Percentiles rank a stretch among this genome's conserved stretches.
These are phyloP conservation scores for Actinidia arguta DNA, from an alignment of 179 eudicot genomes.

Conservation along the genomic window DNA sequence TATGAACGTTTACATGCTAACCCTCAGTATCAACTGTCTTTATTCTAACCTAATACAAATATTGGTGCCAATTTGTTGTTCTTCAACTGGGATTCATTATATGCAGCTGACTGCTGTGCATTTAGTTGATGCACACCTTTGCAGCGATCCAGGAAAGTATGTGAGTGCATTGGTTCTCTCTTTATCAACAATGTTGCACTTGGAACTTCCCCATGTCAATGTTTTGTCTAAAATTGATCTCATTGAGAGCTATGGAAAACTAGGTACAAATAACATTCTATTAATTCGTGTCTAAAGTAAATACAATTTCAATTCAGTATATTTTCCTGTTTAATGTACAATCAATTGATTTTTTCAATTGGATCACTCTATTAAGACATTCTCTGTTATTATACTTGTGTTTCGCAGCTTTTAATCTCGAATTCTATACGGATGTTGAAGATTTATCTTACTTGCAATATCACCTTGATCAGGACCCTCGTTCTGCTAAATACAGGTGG, in stretches of 20 bases:
- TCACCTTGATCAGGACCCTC: constrained; percentile 85
- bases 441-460: constrained; percentile 82
- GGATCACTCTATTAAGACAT: neutral
- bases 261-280: constrained; percentile 49
- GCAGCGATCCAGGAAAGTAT: constrained; percentile 95
- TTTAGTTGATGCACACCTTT: constrained; percentile 94
- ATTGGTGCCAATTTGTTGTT: neutral
- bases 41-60: neutral
- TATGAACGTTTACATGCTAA: neutral
- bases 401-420: constrained; percentile 91
- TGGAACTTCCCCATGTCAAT: constrained; percentile 98
- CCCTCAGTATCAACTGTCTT: neutral
- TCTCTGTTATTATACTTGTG: neutral
- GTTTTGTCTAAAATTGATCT: constrained; percentile 95
- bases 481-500: constrained; percentile 89
- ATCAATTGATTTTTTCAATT: neutral
- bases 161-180: constrained; percentile 92
- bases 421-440: constrained; percentile 89
- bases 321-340: neutral
- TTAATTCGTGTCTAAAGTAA: neutral
- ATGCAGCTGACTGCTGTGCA: constrained; percentile 95
- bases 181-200: constrained; percentile 90
- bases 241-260: constrained; percentile 90
- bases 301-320: neutral
- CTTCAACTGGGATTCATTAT: constrained; percentile 9